A percentile compares a stretch with the other conserved stretches of the same genome.
These are phyloP conservation scores for Backusella luteola DNA, from an alignment of 192 early-diverging fungal species.

Conservation along the genomic window DNA sequence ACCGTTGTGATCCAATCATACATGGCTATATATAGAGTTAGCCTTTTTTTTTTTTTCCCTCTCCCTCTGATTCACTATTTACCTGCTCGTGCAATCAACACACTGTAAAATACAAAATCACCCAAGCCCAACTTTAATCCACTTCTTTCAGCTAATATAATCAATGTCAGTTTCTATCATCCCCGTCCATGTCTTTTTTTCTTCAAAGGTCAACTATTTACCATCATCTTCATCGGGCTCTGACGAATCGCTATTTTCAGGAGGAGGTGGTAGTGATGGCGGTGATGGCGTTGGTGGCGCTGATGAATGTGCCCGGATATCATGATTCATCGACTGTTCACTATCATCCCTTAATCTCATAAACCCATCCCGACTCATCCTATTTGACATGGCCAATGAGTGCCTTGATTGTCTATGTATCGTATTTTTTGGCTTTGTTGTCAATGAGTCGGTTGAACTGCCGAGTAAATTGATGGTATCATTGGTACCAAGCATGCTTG, in stretches of 20 bases:
- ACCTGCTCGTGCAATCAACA: constrained; percentile 77
- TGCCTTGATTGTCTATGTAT: background rate
- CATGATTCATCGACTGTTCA: background rate
- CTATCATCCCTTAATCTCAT: constrained; percentile 19
- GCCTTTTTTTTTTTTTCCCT: background rate
- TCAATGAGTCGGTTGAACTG: background rate
- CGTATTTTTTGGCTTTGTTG: background rate
- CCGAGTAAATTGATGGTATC: background rate
- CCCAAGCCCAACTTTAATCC: constrained; percentile 87
- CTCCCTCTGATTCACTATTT: background rate
- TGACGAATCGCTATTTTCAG: background rate
- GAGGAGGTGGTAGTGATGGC: background rate
- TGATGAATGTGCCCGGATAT: background rate
- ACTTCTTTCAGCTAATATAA: constrained; percentile 43
- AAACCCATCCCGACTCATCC: constrained; percentile 18
- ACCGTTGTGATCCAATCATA: constrained; percentile 84
- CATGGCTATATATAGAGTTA: constrained; percentile 45
- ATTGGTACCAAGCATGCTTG: constrained; percentile 14
- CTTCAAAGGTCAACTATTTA: background rate
- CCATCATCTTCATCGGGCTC: constrained; percentile 49
- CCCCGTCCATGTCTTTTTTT: background rate
- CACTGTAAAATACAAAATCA: constrained; percentile 91
- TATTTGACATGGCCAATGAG: background rate
- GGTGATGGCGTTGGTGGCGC: background rate
- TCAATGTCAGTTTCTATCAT: background rate